These are phyloP conservation scores for Diplosphaera chodatii DNA, from an alignment of 139 green algal genomes.

Conservation along the genomic window DNA sequence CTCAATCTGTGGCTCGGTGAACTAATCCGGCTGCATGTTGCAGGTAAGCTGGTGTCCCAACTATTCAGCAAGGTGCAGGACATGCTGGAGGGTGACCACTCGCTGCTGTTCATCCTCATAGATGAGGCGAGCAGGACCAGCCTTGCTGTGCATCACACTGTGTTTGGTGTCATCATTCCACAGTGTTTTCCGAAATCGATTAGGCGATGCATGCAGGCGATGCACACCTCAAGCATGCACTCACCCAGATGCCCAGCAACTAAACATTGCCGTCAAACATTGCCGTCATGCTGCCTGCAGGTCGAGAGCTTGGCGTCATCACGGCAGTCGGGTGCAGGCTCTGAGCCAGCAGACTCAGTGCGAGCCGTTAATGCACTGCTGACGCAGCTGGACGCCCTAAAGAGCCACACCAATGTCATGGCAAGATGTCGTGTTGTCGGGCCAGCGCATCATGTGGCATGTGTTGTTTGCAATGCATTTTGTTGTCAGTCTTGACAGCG, in stretches of 20 bases:
- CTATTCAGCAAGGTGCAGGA: constrained; percentile 72
- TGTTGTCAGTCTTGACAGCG: too few species aligned
- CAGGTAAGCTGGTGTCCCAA: constrained; percentile 46
- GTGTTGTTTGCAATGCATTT: too few species aligned
- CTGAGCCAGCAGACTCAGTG: constrained; percentile 89
- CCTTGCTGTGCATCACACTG: too few species aligned
- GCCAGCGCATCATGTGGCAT: too few species aligned
- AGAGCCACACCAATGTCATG: constrained; percentile 77
- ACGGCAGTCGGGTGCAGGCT: constrained; percentile 59
- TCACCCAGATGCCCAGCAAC: too few species aligned
- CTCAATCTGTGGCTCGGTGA: too few species aligned
- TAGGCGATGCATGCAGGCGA: constrained; percentile 17
- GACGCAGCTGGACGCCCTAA: constrained; percentile 89
- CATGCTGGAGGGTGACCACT: constrained; percentile 75
- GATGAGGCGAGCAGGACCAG: constrained; percentile 57
- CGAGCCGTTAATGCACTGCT: constrained; percentile 91
- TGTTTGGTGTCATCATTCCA: too few species aligned
- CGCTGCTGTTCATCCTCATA: constrained; percentile 94
- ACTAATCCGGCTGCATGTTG: constrained; percentile 3
- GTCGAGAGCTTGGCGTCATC: constrained; percentile 77
- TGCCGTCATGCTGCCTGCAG: too few species aligned
- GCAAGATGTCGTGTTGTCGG: too few species aligned
- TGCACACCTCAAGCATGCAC: too few species aligned
- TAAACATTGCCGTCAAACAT: too few species aligned
- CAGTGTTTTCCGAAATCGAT: background rate